Percentiles rank a stretch among this genome's conserved stretches.
Conservation (phyloP, 1,284 basidiomycete species). For the Moesziomyces sp. region DNA sequence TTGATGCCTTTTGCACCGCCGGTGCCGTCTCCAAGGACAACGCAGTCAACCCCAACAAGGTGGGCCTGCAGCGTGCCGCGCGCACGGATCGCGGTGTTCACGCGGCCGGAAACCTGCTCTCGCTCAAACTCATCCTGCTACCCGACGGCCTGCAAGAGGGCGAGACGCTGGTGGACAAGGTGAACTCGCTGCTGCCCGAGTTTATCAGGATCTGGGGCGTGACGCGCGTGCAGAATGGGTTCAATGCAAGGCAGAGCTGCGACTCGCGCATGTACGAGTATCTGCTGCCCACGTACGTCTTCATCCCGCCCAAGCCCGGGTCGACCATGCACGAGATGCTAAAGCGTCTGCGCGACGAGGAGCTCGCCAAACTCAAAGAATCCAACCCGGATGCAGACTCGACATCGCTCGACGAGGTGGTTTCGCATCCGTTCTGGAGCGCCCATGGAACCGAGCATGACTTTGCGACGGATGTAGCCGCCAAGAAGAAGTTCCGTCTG, state of each 20-base stretch:
- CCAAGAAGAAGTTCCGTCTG: constrained; percentile 62
- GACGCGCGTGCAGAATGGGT: constrained; percentile 87
- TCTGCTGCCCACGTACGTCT: constrained; percentile 91
- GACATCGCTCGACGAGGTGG: constrained; percentile 22
- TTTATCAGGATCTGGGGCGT: constrained; percentile 94
- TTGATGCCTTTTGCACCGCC: constrained; percentile 85
- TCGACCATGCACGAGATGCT: constrained; percentile 62
- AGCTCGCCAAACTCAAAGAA: constrained; percentile 18
- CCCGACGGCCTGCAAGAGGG: constrained; percentile 67
- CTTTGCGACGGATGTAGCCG: constrained; percentile 53
- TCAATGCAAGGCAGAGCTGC: constrained; percentile 79
- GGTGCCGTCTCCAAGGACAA: constrained; percentile 94
- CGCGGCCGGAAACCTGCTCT: constrained; percentile 87
- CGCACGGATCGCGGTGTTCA: constrained; percentile 97
- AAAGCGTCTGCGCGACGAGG: constrained; percentile 22
- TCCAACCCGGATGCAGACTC: constrained; percentile 21
- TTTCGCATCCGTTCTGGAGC: constrained; percentile 64
- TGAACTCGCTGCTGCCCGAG: constrained; percentile 87
- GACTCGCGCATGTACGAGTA: constrained; percentile 97
- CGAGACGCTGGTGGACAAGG: constrained; percentile 74
- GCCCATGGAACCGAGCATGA: constrained; percentile 40
- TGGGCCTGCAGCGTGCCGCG: constrained; percentile 86
- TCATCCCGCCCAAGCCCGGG: constrained; percentile 87
- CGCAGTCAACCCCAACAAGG: constrained; percentile 88
- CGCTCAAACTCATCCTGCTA: constrained; percentile 66